These are phyloP conservation scores for Lactarius pseudohatsudake DNA, from an alignment of 768 basidiomycete genomes.

Conservation along the genomic window DNA sequence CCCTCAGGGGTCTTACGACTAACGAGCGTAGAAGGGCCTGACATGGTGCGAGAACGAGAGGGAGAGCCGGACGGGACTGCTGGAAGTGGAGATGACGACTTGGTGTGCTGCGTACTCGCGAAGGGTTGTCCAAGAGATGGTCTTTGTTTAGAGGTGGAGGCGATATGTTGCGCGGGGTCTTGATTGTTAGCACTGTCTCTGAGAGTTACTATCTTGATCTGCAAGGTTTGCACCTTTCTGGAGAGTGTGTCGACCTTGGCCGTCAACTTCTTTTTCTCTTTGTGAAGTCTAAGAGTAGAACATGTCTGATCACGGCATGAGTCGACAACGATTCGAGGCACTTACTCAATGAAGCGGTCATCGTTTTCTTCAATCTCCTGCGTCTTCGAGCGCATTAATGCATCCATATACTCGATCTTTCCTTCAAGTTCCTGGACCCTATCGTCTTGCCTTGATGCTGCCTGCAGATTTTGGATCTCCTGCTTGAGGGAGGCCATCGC, in stretches of 20 bases:
- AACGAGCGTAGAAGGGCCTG: constrained; percentile 45
- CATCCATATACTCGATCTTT: constrained; percentile 74
- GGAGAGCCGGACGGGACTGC: constrained; percentile 7
- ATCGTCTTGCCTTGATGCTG: constrained; percentile 54
- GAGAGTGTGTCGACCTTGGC: constrained; percentile 68
- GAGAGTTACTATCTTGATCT: constrained; percentile 59
- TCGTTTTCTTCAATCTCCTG: constrained; percentile 83
- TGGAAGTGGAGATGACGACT: constrained; percentile 18
- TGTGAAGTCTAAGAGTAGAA: constrained; percentile 55
- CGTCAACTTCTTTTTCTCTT: constrained; percentile 75
- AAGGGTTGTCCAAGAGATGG: constrained; percentile 20
- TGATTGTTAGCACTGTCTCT: constrained; percentile 41
- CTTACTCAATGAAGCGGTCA: constrained; percentile 76
- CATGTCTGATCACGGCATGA: constrained; percentile 13
- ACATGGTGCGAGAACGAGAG: constrained; percentile 36
- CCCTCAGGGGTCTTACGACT: constrained; percentile 58
- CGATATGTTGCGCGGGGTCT: constrained; percentile 22
- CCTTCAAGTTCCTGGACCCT: constrained; percentile 62
- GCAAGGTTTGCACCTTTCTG: constrained; percentile 70
- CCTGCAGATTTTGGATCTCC: constrained; percentile 53
- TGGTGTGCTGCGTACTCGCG: constrained; percentile 21
- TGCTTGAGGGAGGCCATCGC: constrained; percentile 56
- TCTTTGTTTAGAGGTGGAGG: constrained; percentile 29
- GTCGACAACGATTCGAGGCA: constrained; percentile 17
- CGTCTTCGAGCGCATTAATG: constrained; percentile 64